These are phyloP conservation scores for Magnolia changhungtana DNA, from an alignment of 164 flowering plant genomes.

Conservation along the genomic window DNA sequence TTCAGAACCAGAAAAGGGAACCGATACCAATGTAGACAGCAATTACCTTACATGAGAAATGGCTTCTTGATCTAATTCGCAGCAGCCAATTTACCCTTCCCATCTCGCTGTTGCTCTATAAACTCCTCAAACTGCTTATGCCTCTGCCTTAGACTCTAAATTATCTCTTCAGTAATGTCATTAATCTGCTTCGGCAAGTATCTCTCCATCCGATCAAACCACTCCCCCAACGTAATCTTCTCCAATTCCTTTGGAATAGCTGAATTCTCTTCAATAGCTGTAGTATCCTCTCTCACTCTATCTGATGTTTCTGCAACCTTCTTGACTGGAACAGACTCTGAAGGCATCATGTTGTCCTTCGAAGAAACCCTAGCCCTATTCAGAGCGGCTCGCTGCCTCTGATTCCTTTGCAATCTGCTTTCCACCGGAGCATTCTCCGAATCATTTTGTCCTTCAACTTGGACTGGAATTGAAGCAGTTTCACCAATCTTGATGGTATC, in stretches of 20 bases:
- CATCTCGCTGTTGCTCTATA: neutral
- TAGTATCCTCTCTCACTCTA: neutral
- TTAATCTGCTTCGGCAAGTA: neutral
- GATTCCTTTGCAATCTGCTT: neutral
- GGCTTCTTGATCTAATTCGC: no score
- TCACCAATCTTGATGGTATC: neutral
- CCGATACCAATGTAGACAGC: no score
- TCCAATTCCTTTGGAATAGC: neutral
- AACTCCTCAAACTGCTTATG: neutral
- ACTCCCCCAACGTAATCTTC: neutral
- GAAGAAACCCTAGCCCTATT: neutral
- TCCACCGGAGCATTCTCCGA: neutral
- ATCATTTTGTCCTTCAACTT: neutral
- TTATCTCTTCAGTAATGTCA: neutral
- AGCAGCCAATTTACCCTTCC: neutral
- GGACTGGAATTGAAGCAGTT: neutral
- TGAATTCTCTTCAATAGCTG: neutral
- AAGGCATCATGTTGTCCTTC: slow-evolving; percentile 1
- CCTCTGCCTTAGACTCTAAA: neutral
- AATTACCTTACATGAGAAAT: no score
- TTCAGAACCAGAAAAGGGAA: no score
- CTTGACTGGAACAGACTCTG: neutral
- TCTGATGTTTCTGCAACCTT: neutral
- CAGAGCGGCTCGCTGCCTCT: neutral
- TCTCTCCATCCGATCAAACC: neutral